Percentiles rank a stretch among this genome's conserved stretches.
Conservation (phyloP, 345 rosid genomes). For the Populus simonii region DNA sequence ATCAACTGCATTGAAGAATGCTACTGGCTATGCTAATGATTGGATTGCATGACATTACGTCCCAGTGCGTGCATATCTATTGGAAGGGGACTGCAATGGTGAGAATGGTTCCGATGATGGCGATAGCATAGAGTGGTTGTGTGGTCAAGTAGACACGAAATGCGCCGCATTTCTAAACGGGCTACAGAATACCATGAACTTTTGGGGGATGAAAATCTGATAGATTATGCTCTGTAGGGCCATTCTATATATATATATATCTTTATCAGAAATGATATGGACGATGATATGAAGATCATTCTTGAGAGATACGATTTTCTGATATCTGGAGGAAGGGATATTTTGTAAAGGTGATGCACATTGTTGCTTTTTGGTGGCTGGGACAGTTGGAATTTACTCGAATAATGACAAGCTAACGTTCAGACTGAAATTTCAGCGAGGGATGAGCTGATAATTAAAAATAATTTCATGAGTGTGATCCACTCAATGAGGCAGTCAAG, state of each 20-base stretch:
- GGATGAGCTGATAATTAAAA: not conserved
- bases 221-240: not conserved
- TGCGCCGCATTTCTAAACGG: not conserved
- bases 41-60: not conserved
- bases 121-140: not conserved
- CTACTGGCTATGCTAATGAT: not conserved
- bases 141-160: not conserved
- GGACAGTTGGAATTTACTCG: not conserved
- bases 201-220: not conserved
- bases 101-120: conserved; percentile 1
- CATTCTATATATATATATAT: not conserved
- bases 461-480: not conserved
- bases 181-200: too few species aligned
- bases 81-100: not conserved
- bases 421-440: not conserved
- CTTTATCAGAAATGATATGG: not conserved
- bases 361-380: not conserved
- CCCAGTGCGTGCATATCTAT: not conserved
- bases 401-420: not conserved
- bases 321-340: too few species aligned
- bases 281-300: not conserved
- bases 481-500: too few species aligned
- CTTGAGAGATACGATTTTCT: not conserved
- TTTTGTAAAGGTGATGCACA: not conserved
- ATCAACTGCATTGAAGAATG: not conserved